phyloP scores from a whole-genome alignment of 129 eudicot species.

The Saussurea involucrata region DNA sequence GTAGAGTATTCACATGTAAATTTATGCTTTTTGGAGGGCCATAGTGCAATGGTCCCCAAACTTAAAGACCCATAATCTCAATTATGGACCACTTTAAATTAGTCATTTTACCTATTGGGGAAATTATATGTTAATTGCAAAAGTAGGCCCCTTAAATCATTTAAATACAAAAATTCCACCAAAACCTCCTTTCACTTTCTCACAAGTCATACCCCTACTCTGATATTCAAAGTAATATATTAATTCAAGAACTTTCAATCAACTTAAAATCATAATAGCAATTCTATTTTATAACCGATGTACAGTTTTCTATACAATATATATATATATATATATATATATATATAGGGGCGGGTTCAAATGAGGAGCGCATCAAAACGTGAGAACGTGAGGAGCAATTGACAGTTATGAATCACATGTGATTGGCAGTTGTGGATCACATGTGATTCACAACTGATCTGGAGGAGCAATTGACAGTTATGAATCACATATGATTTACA shows the following conservation, averaged over 20 bases:
- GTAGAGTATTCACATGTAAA: constrained; percentile 22
- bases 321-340: neutral
- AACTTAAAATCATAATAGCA: neutral
- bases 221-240: neutral
- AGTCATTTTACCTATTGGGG: neutral
- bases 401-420: too few relatives aligned
- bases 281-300: neutral
- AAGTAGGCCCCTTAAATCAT: neutral
- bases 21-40: constrained; percentile 6
- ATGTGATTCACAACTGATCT: too few relatives aligned
- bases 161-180: neutral
- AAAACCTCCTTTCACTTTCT: constrained; percentile 4
- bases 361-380: too few relatives aligned
- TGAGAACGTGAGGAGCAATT: too few relatives aligned
- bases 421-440: too few relatives aligned
- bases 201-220: neutral
- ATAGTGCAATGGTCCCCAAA: constrained; percentile 17
- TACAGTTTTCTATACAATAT: neutral
- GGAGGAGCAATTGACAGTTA: too few relatives aligned
- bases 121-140: neutral
- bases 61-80: constrained; percentile 10
- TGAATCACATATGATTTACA: too few relatives aligned
- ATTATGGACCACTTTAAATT: constrained; percentile 11
- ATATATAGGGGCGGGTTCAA: too few relatives aligned
- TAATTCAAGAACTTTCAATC: neutral